Conservation (phyloP, 2,329 filamentous ascomycete species). For the Xenosphaeropsis pyriputrescens region DNA sequence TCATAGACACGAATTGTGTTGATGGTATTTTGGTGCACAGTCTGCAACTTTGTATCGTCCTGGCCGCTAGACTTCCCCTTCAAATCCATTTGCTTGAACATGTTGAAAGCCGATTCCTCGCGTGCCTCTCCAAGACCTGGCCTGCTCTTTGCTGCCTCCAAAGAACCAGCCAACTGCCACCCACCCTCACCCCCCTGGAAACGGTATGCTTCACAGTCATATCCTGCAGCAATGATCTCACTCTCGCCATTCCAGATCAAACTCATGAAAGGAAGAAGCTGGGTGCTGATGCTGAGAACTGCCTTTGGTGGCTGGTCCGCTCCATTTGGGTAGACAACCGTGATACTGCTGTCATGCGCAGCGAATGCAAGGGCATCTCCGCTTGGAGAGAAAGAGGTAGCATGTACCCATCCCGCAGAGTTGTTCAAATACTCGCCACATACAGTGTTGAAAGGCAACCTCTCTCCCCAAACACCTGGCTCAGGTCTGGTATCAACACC, state of each 20-base stretch:
- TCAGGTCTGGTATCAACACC: conserved; percentile 78
- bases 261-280: conserved; percentile 83
- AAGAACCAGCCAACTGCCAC: conserved; percentile 70
- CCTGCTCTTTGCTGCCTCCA: conserved; percentile 53
- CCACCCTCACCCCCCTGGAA: conserved; percentile 66
- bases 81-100: conserved; percentile 98
- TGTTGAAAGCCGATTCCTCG: conserved; percentile 90
- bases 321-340: conserved; percentile 83
- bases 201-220: conserved; percentile 81
- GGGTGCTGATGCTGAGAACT: conserved; percentile 80
- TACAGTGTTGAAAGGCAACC: conserved; percentile 94
- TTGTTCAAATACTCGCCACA: conserved; percentile 95
- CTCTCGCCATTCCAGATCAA: conserved; percentile 83
- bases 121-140: conserved; percentile 34
- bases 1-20: conserved; percentile 70
- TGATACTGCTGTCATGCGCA: conserved; percentile 91
- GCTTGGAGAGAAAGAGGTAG: conserved; percentile 81
- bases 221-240: conserved; percentile 90
- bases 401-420: conserved; percentile 92
- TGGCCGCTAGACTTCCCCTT: conserved; percentile 64
- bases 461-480: conserved; percentile 83
- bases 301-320: conserved; percentile 83
- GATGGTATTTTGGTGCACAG: conserved; percentile 93
- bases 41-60: conserved; percentile 89
- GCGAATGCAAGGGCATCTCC: conserved; percentile 90